Percentiles rank a stretch among this genome's conserved stretches.
Evolutionary conservation across 352 stramenopile genomes (phyloP).

Genomic region (Aphanomyces euteiches): DNA sequence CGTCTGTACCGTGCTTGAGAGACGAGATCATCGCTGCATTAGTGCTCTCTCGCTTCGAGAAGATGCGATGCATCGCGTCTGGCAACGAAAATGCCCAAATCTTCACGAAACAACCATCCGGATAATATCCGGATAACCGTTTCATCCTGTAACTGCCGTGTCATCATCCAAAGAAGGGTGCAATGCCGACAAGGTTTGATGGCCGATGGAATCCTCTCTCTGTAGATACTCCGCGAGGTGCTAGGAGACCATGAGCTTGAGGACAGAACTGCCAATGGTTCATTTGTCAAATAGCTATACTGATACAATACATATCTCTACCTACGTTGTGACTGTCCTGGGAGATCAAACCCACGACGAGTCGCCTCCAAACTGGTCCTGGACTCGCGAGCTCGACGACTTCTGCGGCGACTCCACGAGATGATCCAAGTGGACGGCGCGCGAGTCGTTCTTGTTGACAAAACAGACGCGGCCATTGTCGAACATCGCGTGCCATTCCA

Average conservation of each 20-base stretch:
- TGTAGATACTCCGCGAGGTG: too few relatives aligned
- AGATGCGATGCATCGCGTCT: slow-evolving; percentile 21
- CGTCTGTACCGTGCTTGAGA: background rate
- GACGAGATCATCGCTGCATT: background rate
- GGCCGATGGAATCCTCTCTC: too few relatives aligned
- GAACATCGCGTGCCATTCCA: background rate
- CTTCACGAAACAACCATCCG: background rate
- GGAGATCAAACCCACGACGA: slow-evolving; percentile 5
- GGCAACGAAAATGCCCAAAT: background rate
- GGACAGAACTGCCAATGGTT: slow-evolving; percentile 9
- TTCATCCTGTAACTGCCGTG: background rate
- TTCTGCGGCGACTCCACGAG: background rate
- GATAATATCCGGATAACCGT: background rate
- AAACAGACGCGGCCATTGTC: slow-evolving; percentile 16
- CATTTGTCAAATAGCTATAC: background rate
- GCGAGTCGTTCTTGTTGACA: background rate
- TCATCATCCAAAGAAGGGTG: too few relatives aligned
- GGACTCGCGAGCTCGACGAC: background rate
- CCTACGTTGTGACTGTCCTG: too few relatives aligned
- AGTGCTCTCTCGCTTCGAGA: slow-evolving; percentile 21
- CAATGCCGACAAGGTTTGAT: background rate
- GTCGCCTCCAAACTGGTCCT: background rate
- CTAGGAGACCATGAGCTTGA: background rate
- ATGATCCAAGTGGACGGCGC: background rate
- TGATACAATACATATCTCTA: too few relatives aligned